Evolutionary conservation across 108 stramenopile genomes (phyloP).

Genomic region (Skeletonema costatum): DNA sequence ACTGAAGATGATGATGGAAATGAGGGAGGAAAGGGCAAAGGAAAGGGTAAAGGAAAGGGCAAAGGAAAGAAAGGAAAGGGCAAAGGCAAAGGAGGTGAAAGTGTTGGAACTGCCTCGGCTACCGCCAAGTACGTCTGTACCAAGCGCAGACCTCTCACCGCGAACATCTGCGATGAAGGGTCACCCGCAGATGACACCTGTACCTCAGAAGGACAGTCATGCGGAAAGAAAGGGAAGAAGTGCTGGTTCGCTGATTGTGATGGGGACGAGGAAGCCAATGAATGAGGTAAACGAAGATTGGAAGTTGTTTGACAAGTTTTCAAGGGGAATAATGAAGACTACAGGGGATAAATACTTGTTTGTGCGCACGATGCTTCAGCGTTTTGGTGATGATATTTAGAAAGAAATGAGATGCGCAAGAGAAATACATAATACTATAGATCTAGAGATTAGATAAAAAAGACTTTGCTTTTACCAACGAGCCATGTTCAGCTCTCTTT

Average conservation of each 20-base stretch:
- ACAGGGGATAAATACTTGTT: neutral
- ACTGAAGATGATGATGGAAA: neutral
- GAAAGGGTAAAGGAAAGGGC: neutral
- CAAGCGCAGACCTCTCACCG: neutral
- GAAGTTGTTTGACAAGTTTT: neutral
- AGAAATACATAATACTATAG: neutral
- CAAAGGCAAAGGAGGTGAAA: neutral
- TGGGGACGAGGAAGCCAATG: neutral
- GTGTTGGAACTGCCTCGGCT: neutral
- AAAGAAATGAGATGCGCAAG: neutral
- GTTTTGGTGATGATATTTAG: neutral
- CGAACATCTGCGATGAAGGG: neutral
- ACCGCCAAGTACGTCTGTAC: neutral
- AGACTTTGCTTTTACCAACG: neutral
- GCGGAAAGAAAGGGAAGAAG: neutral
- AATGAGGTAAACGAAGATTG: neutral
- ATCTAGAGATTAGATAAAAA: neutral
- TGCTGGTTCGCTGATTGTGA: neutral
- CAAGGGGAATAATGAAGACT: neutral
- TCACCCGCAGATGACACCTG: neutral
- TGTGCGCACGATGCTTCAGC: neutral
- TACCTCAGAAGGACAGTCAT: neutral
- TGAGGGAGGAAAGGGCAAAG: neutral
- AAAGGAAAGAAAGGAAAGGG: neutral
- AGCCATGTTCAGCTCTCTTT: neutral